Percentiles rank a stretch among this genome's conserved stretches.
phyloP scores from a whole-genome alignment of 306 rosid genomes.

The Quercus berberidifolia region DNA sequence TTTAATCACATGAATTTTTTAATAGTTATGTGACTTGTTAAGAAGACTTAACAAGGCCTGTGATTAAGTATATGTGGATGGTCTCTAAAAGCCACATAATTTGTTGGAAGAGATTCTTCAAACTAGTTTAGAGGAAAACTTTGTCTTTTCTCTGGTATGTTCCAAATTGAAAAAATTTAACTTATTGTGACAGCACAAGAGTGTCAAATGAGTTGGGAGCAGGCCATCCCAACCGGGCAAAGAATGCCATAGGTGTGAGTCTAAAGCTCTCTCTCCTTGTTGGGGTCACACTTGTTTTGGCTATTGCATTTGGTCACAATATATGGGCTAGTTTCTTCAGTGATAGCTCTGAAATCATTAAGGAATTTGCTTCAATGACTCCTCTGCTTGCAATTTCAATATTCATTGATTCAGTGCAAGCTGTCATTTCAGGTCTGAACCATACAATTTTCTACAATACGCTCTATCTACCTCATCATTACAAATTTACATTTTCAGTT shows the following conservation, averaged over 20 bases:
- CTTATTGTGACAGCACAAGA: slow-evolving; percentile 55
- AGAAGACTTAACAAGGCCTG: too few species aligned
- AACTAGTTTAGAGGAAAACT: too few species aligned
- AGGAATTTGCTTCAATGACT: slow-evolving; percentile 66
- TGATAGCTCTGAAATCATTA: slow-evolving; percentile 35
- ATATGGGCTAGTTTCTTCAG: slow-evolving; percentile 61
- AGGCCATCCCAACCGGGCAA: slow-evolving; percentile 50
- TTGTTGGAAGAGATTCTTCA: too few species aligned
- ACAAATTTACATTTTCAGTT: background rate
- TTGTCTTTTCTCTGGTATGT: background rate
- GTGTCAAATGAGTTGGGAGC: slow-evolving; percentile 89
- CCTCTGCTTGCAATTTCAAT: slow-evolving; percentile 70
- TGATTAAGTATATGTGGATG: too few species aligned
- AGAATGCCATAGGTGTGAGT: slow-evolving; percentile 60
- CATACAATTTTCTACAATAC: background rate
- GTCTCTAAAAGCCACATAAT: too few species aligned
- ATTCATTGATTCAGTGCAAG: slow-evolving; percentile 62
- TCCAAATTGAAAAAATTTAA: background rate
- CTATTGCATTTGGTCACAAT: slow-evolving; percentile 49
- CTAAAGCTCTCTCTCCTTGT: slow-evolving; percentile 64
- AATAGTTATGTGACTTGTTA: too few species aligned
- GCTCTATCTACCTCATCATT: background rate
- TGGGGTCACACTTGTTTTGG: slow-evolving; percentile 37
- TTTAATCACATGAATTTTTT: too few species aligned
- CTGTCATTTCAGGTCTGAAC: slow-evolving; percentile 72